Base-by-base conservation (phyloP, 2,329 filamentous ascomycete species). In the Cercospora sp. region DNA sequence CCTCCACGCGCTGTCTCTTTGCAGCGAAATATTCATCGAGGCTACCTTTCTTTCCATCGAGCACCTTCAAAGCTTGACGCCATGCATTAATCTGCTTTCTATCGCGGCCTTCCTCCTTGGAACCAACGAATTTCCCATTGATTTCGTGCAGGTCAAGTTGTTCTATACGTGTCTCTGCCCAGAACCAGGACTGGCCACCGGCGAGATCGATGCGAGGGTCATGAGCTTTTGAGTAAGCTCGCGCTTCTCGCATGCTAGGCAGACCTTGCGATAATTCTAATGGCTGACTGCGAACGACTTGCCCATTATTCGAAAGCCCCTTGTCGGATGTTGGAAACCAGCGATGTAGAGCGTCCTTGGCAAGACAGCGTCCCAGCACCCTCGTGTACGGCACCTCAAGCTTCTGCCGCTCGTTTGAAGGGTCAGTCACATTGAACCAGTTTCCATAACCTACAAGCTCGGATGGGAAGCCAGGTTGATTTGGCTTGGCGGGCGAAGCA, bases 91-190 rank as follows among this genome's bases (percentile, higher is more conserved):
- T 68, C 53, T 75, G 69, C 28, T 65, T 68, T 28, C 64, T 68
- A 16, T 66, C 62, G 20, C 73, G 66, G 3, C 42, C 66, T 12
- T 71, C 69, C 20, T 71, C 73, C 36, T 69, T 71, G 36, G 65
- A 51, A 16, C 69, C 71, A 2, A 72, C 72, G 33, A 71, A 73
- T 6, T 57, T 58, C 9, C 68, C 68, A 51, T 73, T 73, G 23
- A 71, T 53, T 45, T 71, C 68, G 33, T 74, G 82, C 5, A 89
- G 73, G 30, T 85, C 85, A 0, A 89, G 80, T 0, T 86, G 84
- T 59, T 88, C 84, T 0, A 83, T 83, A 1, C 87, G 82, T 23
- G 80, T 80, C 63, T 89, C 86, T 0, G 82, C 86, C 83, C 85
- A 88, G 74, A 84, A 87, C 86, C 86, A 89, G 0, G 78, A 76